Conservation (phyloP, 106 monocot genomes). For the Hemerocallis citrina region DNA sequence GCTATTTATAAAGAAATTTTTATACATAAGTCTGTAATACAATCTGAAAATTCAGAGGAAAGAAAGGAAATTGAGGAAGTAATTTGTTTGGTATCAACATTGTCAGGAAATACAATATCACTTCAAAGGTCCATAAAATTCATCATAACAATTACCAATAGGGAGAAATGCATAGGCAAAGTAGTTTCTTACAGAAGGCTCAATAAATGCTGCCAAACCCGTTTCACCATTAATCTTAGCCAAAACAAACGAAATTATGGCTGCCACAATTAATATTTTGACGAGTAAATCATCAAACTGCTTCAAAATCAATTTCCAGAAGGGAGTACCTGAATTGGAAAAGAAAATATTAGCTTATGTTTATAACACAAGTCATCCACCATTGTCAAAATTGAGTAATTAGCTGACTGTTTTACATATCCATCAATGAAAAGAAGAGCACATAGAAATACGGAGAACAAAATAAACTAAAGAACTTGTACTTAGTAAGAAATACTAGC, state of each 20-base stretch:
- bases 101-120: background rate
- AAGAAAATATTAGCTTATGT: constrained; percentile 3
- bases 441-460: background rate
- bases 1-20: background rate
- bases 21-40: background rate
- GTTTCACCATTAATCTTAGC: constrained; percentile 94
- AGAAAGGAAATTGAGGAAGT: background rate
- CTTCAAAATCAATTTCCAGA: constrained; percentile 93
- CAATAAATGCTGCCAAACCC: constrained; percentile 75
- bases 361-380: background rate
- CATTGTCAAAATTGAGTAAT: background rate
- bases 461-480: background rate
- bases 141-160: background rate
- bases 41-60: background rate
- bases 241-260: constrained; percentile 83
- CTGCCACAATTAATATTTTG: constrained; percentile 96
- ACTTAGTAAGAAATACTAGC: background rate
- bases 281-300: constrained; percentile 99
- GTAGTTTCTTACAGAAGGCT: constrained; percentile 77
- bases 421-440: background rate
- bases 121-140: background rate
- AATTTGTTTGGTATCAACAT: background rate
- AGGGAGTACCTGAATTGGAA: constrained; percentile 68
- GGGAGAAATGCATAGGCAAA: background rate
- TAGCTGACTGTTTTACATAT: background rate